A percentile compares a stretch with the other conserved stretches of the same genome.
These are phyloP conservation scores for Cladophialophora exuberans DNA, from an alignment of 2,329 filamentous ascomycete species.

Conservation along the genomic window DNA sequence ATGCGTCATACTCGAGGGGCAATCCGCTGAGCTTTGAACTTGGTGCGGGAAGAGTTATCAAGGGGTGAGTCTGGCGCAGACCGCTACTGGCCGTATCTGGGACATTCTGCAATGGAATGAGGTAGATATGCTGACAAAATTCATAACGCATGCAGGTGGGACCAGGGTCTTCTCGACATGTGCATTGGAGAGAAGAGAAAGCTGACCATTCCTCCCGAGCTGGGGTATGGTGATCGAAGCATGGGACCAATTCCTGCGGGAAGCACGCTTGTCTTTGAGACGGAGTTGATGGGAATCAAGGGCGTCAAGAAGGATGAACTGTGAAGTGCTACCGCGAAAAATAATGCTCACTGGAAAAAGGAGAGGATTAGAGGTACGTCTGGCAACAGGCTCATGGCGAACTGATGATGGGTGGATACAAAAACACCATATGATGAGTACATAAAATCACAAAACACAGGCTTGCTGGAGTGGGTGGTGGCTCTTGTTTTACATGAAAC, in stretches of 20 bases:
- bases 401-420: too few relatives aligned
- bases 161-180: conserved; percentile 87
- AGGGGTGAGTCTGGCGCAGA: conserved; percentile 65
- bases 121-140: not conserved
- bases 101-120: not conserved
- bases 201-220: conserved; percentile 83
- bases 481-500: too few relatives aligned
- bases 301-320: conserved; percentile 57
- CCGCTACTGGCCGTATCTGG: not conserved
- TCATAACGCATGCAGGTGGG: conserved; percentile 59
- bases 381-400: too few relatives aligned
- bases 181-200: conserved; percentile 92
- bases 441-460: too few relatives aligned
- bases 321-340: too few relatives aligned
- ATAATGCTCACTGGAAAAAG: too few relatives aligned
- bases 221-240: conserved; percentile 76
- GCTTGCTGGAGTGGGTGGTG: too few relatives aligned
- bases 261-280: conserved; percentile 87
- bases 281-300: conserved; percentile 81
- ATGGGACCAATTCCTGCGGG: conserved; percentile 83
- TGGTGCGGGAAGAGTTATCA: conserved; percentile 82
- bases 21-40: conserved; percentile 77
- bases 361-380: too few relatives aligned
- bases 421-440: too few relatives aligned
- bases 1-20: conserved; percentile 78